Base-by-base conservation (phyloP, 2,329 filamentous ascomycete species). In the Aspergillus bombycis region DNA sequence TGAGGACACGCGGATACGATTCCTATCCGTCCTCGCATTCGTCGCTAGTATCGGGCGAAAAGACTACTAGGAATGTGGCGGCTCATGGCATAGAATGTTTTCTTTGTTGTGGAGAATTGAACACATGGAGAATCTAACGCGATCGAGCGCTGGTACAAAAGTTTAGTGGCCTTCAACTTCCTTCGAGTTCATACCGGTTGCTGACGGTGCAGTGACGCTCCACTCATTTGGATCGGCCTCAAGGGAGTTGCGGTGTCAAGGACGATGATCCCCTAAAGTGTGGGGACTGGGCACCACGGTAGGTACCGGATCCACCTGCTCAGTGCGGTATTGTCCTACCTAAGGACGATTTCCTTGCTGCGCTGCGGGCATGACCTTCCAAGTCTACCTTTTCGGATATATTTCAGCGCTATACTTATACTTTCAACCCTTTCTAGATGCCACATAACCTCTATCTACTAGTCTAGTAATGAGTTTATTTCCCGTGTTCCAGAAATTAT, bases 221-320 rank as follows among this genome's bases (percentile, higher is more conserved):
- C 52, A 55, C 32, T 21, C 14, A 36, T 55, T 54, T 55, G 16
- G 52, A 55, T 55, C 32, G 32, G 32, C 52, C 32, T 16, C 52
- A 55, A 36, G 52, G 50, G 52, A 54, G 36, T 54, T 54, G 52
- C 52, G 52, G 52, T 54, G 52, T 54, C 52, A 54, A 54, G 30
- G 32, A 54, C 30, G 52, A 54, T 54, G 52, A 54, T 54, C 52
- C 30, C 52, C n/a, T 30, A 38, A 12, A 52, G 7, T 14, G 48
- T 52, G 48, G 48, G 16, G 9, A 52, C 48, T 52, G 48, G 48
- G 48, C 48, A 52, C 41, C 28, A 52, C 28, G 52, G 52, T 38
- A 55, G 30, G 34, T 28, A 23, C 52, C 52, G 52, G 52, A 54
- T 54, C 52, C 52, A 54, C 52, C 34, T 36, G 21, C 19, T 34